These are phyloP conservation scores for Dendrobium nobile DNA, from an alignment of 106 monocot genomes.

Conservation along the genomic window DNA sequence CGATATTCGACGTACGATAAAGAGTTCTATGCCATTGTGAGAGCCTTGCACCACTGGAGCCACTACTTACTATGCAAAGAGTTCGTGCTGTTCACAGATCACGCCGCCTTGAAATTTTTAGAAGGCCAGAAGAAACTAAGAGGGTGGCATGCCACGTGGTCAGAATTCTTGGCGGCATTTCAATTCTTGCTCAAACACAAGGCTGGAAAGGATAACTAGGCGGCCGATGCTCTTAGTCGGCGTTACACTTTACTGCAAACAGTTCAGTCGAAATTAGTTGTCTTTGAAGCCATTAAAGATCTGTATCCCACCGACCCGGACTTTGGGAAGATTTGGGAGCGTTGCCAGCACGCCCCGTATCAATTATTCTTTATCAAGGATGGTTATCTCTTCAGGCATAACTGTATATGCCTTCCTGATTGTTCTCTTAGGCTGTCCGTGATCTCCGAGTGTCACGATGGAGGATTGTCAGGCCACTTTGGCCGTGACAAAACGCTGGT, in stretches of 20 bases:
- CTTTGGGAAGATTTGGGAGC: not conserved
- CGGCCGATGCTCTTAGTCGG: not conserved
- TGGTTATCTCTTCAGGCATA: not conserved
- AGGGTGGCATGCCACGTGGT: not conserved
- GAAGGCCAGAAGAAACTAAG: not conserved
- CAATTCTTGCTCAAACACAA: not conserved
- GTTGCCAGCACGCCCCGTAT: too few species aligned
- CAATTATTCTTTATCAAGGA: too few species aligned
- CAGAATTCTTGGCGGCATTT: not conserved
- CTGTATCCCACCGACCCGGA: not conserved
- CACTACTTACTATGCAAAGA: not conserved
- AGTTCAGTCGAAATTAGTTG: not conserved
- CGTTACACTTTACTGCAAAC: not conserved
- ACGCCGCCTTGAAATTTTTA: not conserved
- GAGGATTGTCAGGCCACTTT: not conserved
- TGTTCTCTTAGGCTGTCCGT: not conserved
- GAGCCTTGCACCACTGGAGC: not conserved
- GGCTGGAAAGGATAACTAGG: not conserved
- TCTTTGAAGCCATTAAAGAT: not conserved
- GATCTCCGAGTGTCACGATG: not conserved
- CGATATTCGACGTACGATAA: not conserved
- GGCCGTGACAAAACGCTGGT: not conserved
- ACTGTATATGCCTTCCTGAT: not conserved
- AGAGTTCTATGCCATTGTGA: conserved; percentile 4
- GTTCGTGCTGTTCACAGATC: not conserved